Evolutionary conservation across 2,329 filamentous ascomycete genomes (phyloP).

Genomic region (Diplodia corticola): DNA sequence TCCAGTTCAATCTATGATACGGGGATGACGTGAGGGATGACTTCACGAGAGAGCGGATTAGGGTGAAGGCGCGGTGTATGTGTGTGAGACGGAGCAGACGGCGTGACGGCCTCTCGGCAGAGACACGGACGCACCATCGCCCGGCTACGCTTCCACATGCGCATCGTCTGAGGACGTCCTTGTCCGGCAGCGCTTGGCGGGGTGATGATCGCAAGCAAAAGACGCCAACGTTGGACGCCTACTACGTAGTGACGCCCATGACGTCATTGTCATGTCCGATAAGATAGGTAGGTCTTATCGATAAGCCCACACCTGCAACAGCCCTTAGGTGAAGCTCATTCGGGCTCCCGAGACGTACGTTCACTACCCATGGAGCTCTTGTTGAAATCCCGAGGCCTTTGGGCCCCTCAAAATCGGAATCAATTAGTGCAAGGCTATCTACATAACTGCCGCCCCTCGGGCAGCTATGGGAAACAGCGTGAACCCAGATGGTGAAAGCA

Average conservation of each 20-base stretch:
- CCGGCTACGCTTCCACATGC: background rate
- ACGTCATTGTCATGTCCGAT: background rate
- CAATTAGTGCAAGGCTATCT: slow-evolving; percentile 22
- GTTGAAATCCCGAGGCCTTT: slow-evolving; percentile 8
- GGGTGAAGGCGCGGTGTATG: background rate
- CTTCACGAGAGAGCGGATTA: background rate
- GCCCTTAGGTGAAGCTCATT: background rate
- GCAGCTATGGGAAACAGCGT: background rate
- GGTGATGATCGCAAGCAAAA: background rate
- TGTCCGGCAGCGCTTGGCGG: background rate
- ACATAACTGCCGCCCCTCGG: slow-evolving; percentile 4
- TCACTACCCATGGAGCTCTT: background rate
- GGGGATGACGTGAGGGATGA: background rate
- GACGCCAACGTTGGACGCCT: background rate
- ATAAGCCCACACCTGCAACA: background rate
- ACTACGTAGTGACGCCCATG: no score
- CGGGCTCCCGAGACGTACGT: background rate
- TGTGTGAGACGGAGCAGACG: background rate
- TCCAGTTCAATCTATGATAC: background rate
- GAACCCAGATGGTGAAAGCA: slow-evolving; percentile 1
- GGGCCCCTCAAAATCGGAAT: slow-evolving; percentile 19
- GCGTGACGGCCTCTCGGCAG: background rate
- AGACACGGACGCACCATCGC: background rate
- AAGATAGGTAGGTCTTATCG: background rate
- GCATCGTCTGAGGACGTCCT: background rate